Base-by-base conservation (phyloP, 2,329 filamentous ascomycete genomes). In the Verticillium albo-atrum region DNA sequence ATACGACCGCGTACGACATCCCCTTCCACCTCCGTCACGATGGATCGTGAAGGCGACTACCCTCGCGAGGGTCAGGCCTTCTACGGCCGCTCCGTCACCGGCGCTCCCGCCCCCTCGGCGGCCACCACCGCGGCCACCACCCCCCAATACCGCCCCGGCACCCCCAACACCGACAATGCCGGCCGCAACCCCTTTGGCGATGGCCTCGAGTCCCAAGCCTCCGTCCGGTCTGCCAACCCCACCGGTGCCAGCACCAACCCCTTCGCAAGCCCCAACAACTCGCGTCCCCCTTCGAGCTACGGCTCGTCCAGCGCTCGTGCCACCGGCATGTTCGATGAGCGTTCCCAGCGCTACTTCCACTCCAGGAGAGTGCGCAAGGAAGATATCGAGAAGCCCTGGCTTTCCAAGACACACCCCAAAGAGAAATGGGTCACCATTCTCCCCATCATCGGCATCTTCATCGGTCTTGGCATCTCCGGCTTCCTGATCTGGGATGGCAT, bases 351-450 rank as follows among this genome's bases (percentile, higher is more conserved):
- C 57, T 92, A 89, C 75, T 94, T 93, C 70, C 88, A 88, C 72
- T 92, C 89, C 20, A 81, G 89, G 60, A 79, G 89, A 62, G 83
- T 94, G 34, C 83, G 81, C 70, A 91, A 91, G 71, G 89, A 85
- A 50, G 84, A 90, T 55, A 74, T 91, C 3, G 88, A 92, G 70
- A 89, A 90, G 75, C 89, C 91, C 14, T 95, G 91, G 91, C 74
- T 89, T 42, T 74, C 83, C n/a, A 88, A 87, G 70, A 86, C 79
- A 60, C 88, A 93, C 65, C 87, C 89, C 14, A 89, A 87, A 71
- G 89, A 94, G 79, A 95, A 92, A 77, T 95, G 91, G 91, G 87
- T 91, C 9, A 92, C 88, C 2, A 92, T 94, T 63, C 82, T 96
- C 60, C 91, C 91, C 2, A 70, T 92, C 50, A 71, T 91, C 26